A percentile compares a stretch with the other conserved stretches of the same genome.
Conservation (phyloP, 1,139 yeast species). For the Pichia sp. region DNA sequence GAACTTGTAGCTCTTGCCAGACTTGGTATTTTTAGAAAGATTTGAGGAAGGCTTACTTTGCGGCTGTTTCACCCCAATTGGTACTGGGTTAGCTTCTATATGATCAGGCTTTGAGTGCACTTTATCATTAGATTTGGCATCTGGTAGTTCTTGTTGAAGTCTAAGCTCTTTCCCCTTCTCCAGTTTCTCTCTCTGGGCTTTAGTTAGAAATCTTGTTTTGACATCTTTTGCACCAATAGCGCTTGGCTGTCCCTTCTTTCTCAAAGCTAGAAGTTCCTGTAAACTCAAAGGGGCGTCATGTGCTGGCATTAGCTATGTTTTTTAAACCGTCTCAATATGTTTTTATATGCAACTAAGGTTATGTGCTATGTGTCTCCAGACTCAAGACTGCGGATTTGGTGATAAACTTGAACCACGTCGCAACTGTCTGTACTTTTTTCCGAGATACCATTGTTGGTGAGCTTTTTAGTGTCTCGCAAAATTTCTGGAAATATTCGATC, state of each 20-base stretch:
- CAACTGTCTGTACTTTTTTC: no score
- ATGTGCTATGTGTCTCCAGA: no score
- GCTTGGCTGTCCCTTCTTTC: background rate
- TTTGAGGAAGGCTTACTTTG: background rate
- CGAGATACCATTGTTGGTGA: no score
- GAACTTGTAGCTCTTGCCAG: conserved; percentile 41
- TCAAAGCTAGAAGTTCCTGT: conserved; percentile 9
- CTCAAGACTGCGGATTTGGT: no score
- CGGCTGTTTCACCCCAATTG: conserved; percentile 14
- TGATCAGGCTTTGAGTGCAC: no score
- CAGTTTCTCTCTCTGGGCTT: conserved; percentile 37
- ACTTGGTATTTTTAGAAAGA: no score
- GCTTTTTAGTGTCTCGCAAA: no score
- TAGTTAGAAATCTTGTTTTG: conserved; percentile 40
- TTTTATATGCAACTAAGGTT: no score
- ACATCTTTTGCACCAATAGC: conserved; percentile 27
- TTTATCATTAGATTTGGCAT: no score
- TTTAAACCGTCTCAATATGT: no score
- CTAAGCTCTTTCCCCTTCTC: conserved; percentile 18
- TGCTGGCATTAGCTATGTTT: conserved; percentile 9
- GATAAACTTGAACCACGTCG: no score
- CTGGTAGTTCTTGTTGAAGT: no score
- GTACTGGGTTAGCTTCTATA: background rate
- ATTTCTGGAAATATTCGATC: background rate
- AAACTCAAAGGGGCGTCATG: conserved; percentile 30